A percentile compares a stretch with the other conserved stretches of the same genome.
Evolutionary conservation across 1,284 basidiomycete genomes (phyloP).

Genomic region (Coriolopsis trogii): DNA sequence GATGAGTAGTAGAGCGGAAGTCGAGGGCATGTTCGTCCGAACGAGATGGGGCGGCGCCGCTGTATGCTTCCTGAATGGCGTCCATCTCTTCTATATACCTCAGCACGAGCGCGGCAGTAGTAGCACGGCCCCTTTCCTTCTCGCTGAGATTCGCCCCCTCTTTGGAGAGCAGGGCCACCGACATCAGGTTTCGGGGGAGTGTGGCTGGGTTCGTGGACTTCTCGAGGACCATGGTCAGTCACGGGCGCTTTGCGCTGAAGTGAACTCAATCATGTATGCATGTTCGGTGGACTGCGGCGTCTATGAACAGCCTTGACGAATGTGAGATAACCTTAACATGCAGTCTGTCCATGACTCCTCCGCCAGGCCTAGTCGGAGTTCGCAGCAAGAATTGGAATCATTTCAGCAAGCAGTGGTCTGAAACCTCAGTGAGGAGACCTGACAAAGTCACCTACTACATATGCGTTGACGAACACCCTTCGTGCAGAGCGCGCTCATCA

Average conservation of each 20-base stretch:
- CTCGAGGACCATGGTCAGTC: background rate
- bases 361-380: too few species aligned
- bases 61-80: background rate
- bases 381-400: too few species aligned
- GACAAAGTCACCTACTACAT: too few species aligned
- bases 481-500: too few species aligned
- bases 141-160: background rate
- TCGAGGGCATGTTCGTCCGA: background rate
- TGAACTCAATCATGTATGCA: background rate
- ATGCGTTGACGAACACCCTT: too few species aligned
- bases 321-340: too few species aligned
- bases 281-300: background rate
- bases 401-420: background rate
- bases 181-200: background rate
- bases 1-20: background rate
- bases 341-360: too few species aligned
- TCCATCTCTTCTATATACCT: background rate
- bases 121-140: background rate
- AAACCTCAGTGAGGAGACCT: background rate
- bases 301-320: too few species aligned
- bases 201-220: background rate
- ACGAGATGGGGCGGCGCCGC: background rate
- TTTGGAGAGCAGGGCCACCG: background rate
- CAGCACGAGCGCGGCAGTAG: background rate
- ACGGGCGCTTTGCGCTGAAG: background rate